Percentiles rank a stretch among this genome's conserved stretches.
Evolutionary conservation across 2,329 filamentous ascomycete species (phyloP).

Genomic region (Pezicula rhizophila): DNA sequence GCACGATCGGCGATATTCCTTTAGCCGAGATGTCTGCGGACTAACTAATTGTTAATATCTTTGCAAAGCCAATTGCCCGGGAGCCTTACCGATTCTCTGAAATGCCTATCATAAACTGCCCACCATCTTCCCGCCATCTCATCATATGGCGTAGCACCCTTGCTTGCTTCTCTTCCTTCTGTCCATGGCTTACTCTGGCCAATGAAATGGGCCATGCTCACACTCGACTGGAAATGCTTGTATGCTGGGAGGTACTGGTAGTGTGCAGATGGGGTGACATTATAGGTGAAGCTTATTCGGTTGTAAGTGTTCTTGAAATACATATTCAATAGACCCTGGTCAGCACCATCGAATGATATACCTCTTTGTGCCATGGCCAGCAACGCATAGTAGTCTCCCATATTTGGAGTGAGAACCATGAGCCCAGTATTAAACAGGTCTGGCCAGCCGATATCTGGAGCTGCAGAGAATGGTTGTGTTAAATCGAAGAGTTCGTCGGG

Average conservation of each 20-base stretch:
- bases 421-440: constrained; percentile 98
- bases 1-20: constrained; percentile 21
- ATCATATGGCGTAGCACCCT: constrained; percentile 61
- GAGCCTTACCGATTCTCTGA: constrained; percentile 46
- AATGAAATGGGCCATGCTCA: constrained; percentile 92
- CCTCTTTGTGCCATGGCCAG: constrained; percentile 77
- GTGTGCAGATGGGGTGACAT: constrained; percentile 91
- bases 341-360: constrained; percentile 93
- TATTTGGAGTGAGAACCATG: constrained; percentile 82
- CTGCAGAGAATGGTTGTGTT: constrained; percentile 57
- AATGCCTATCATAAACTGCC: constrained; percentile 88
- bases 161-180: constrained; percentile 49
- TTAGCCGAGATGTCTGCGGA: constrained; percentile 15
- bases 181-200: constrained; percentile 87
- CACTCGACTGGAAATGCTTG: constrained; percentile 82
- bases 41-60: constrained; percentile 12
- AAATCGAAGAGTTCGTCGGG: constrained; percentile 86
- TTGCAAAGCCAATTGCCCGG: background rate
- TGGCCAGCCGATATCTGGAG: constrained; percentile 95
- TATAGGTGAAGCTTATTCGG: constrained; percentile 89
- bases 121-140: constrained; percentile 88
- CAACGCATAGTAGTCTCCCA: constrained; percentile 83
- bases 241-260: constrained; percentile 98
- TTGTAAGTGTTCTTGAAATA: constrained; percentile 82
- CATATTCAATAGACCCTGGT: constrained; percentile 93